Percentiles rank a stretch among this genome's conserved stretches.
These are phyloP conservation scores for Kwoniella botswanensis DNA, from an alignment of 768 basidiomycete genomes.

Conservation along the genomic window DNA sequence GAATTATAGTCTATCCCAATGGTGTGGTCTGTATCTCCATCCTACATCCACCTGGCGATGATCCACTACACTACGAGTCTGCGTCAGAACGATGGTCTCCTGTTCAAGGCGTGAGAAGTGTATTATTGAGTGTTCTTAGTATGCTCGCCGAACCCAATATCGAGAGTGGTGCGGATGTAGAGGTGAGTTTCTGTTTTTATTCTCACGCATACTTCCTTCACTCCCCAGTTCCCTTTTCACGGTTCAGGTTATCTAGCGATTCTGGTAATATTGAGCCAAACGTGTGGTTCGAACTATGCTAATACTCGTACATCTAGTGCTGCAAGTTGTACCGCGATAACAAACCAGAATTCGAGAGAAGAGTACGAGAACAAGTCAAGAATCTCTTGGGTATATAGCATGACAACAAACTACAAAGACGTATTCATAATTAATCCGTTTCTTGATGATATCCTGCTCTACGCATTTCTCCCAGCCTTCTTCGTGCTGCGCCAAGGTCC, in stretches of 20 bases:
- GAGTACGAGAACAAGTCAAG: constrained; percentile 79
- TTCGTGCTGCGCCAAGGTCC: constrained; percentile 71
- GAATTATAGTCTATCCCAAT: constrained; percentile 82
- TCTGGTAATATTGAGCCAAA: neutral
- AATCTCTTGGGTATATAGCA: constrained; percentile 72
- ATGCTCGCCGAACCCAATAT: constrained; percentile 99
- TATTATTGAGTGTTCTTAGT: constrained; percentile 90
- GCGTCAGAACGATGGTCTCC: constrained; percentile 98
- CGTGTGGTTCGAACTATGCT: neutral
- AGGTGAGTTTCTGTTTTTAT: constrained; percentile 36
- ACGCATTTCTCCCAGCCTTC: constrained; percentile 58
- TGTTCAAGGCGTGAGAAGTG: constrained; percentile 98
- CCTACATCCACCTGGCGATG: constrained; percentile 76
- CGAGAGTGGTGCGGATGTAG: constrained; percentile 93
- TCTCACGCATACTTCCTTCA: neutral
- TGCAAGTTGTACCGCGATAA: constrained; percentile 96
- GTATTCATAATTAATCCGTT: constrained; percentile 33
- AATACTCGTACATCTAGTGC: constrained; percentile 64
- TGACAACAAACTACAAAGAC: constrained; percentile 17
- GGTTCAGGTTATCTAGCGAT: neutral
- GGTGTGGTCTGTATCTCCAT: constrained; percentile 99
- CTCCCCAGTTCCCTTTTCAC: neutral
- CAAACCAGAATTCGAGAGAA: constrained; percentile 81
- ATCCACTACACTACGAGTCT: constrained; percentile 79
- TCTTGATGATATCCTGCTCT: constrained; percentile 56